A percentile compares a stretch with the other conserved stretches of the same genome.
These are phyloP conservation scores for Trichomonas gallinae DNA, from an alignment of 208 protist genomes.

Conservation along the genomic window DNA sequence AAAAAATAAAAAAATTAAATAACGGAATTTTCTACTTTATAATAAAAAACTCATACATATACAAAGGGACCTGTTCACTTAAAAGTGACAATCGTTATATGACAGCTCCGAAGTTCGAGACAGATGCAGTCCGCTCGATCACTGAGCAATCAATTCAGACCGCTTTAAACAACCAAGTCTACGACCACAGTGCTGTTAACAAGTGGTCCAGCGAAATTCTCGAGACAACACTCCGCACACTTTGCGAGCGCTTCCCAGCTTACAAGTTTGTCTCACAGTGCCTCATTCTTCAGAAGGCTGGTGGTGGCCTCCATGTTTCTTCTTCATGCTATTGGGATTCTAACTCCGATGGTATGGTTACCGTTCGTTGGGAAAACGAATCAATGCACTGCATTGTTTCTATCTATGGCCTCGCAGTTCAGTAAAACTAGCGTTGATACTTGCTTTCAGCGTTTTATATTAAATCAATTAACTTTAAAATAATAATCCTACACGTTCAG, in stretches of 20 bases:
- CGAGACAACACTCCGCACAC: not conserved
- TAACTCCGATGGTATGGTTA: not conserved
- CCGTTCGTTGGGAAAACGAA: conserved; percentile 13
- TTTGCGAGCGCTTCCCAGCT: not conserved
- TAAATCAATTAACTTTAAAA: too few species aligned
- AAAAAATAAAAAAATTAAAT: too few species aligned
- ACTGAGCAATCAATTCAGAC: not conserved
- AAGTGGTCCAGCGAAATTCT: conserved; percentile 1
- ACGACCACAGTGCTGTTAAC: not conserved
- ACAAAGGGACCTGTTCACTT: not conserved
- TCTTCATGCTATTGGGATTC: not conserved
- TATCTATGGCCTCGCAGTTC: conserved; percentile 15
- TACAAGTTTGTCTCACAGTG: conserved; percentile 16
- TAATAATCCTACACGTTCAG: too few species aligned
- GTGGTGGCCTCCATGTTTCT: conserved; percentile 7
- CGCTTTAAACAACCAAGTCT: not conserved
- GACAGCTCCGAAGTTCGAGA: not conserved
- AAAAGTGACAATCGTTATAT: not conserved
- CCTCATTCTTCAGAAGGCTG: not conserved
- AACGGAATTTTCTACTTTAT: too few species aligned
- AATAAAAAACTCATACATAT: too few species aligned
- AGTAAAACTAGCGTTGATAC: not conserved
- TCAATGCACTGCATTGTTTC: conserved; percentile 18
- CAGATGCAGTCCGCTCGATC: not conserved
- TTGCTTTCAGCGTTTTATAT: not conserved